phyloP scores from a whole-genome alignment of 257 asterid species.

The Schizonepeta tenuifolia region DNA sequence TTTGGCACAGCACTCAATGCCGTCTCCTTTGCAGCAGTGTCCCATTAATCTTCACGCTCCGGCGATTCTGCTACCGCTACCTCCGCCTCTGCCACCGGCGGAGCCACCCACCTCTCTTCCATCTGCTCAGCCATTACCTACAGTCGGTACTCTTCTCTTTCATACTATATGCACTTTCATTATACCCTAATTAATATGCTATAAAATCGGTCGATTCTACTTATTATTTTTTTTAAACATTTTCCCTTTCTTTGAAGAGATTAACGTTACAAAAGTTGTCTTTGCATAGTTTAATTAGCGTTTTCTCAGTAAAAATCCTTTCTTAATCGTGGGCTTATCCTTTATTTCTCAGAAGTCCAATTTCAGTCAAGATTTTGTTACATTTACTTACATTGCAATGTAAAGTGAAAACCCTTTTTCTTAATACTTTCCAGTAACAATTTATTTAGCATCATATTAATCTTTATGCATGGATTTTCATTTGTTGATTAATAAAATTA shows the following conservation, averaged over 20 bases:
- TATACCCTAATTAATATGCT: not conserved
- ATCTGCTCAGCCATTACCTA: slow-evolving; percentile 54
- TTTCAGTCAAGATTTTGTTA: not conserved
- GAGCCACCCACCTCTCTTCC: slow-evolving; percentile 35
- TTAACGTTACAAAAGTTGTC: not conserved
- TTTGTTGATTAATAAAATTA: not conserved
- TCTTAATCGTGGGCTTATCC: not conserved
- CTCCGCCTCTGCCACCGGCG: slow-evolving; percentile 41
- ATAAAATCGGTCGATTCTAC: not conserved
- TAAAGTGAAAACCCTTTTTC: slow-evolving; percentile 16
- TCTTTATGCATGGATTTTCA: not conserved
- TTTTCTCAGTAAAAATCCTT: not conserved
- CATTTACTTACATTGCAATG: not conserved
- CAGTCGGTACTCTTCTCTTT: slow-evolving; percentile 61
- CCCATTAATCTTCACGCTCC: slow-evolving; percentile 29
- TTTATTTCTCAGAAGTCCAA: not conserved
- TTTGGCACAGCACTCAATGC: slow-evolving; percentile 21
- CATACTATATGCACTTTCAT: not conserved
- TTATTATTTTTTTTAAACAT: not conserved
- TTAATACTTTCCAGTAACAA: not conserved
- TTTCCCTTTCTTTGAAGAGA: not conserved
- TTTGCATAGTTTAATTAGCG: not conserved
- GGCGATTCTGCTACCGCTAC: slow-evolving; percentile 33
- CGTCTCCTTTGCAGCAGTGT: slow-evolving; percentile 43
- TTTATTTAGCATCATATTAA: not conserved